phyloP scores from a whole-genome alignment of 176 grass and related monocot species.

The Eragrostis nindensis region DNA sequence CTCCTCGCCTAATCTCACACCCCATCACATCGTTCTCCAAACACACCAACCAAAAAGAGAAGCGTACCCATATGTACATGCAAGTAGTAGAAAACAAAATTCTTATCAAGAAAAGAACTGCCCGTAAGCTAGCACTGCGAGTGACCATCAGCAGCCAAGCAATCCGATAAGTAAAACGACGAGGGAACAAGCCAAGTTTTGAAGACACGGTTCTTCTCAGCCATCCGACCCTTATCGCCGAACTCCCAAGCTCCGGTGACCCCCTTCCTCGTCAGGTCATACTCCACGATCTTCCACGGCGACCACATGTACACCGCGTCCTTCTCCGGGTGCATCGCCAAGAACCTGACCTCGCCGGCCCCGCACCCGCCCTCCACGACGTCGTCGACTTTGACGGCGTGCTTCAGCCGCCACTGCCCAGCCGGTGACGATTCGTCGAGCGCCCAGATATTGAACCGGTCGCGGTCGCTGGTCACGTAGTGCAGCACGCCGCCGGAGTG shows the following conservation, averaged over 20 bases:
- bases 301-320: slow-evolving; percentile 53
- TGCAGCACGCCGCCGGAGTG: slow-evolving; percentile 49
- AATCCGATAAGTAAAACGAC: slow-evolving; percentile 49
- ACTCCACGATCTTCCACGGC: slow-evolving; percentile 50
- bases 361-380: not conserved
- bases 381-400: slow-evolving; percentile 30
- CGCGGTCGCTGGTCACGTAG: slow-evolving; percentile 42
- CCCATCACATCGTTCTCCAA: too few species aligned
- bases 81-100: not conserved
- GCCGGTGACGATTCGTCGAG: not conserved
- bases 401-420: slow-evolving; percentile 38
- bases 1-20: too few species aligned
- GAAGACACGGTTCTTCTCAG: slow-evolving; percentile 40
- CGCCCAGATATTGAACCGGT: slow-evolving; percentile 54
- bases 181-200: slow-evolving; percentile 70
- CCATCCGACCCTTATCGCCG: not conserved
- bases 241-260: slow-evolving; percentile 50
- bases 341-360: slow-evolving; percentile 36
- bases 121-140: not conserved
- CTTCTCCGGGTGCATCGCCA: slow-evolving; percentile 72
- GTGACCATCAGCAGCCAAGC: slow-evolving; percentile 2
- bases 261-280: slow-evolving; percentile 43
- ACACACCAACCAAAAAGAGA: too few species aligned
- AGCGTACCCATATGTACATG: too few species aligned
- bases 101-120: not conserved